These are phyloP conservation scores for Gymnopilus dilepis DNA, from an alignment of 768 basidiomycete genomes.

Conservation along the genomic window DNA sequence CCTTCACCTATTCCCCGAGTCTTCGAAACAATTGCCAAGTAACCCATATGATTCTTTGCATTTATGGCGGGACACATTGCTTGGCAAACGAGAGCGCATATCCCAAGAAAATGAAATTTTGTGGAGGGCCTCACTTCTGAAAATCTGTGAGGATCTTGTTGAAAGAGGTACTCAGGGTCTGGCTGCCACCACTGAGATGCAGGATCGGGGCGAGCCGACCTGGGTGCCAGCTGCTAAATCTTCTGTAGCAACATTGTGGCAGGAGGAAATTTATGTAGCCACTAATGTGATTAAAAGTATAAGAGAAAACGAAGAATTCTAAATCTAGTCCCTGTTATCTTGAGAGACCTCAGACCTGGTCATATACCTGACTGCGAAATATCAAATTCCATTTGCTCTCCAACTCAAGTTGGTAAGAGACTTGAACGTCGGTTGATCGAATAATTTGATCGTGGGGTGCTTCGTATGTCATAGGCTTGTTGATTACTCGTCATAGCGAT, in stretches of 20 bases:
- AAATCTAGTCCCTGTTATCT: too few species aligned
- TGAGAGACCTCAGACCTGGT: too few species aligned
- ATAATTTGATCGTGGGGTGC: background rate
- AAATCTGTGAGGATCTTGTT: conserved; percentile 41
- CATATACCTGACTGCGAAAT: too few species aligned
- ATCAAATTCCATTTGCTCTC: too few species aligned
- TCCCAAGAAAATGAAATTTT: conserved; percentile 52
- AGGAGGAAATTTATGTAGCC: conserved; percentile 62
- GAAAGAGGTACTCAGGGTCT: conserved; percentile 22
- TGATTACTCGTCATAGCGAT: too few species aligned
- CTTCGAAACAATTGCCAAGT: conserved; percentile 23
- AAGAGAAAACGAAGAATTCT: conserved; percentile 54
- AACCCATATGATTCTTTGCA: conserved; percentile 37
- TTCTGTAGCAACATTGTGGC: conserved; percentile 58
- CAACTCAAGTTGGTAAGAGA: too few species aligned
- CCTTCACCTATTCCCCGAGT: conserved; percentile 51
- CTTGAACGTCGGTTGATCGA: too few species aligned
- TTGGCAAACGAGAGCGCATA: conserved; percentile 48
- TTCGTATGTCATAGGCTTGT: too few species aligned
- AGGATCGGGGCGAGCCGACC: background rate
- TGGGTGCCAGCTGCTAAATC: conserved; percentile 20
- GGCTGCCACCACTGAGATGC: conserved; percentile 1
- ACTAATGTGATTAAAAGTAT: conserved; percentile 51
- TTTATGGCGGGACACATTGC: conserved; percentile 60
- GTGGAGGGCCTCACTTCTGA: conserved; percentile 48